Evolutionary conservation across 2,329 filamentous ascomycete species (phyloP).

Genomic region (Diaporthe citriasiana): DNA sequence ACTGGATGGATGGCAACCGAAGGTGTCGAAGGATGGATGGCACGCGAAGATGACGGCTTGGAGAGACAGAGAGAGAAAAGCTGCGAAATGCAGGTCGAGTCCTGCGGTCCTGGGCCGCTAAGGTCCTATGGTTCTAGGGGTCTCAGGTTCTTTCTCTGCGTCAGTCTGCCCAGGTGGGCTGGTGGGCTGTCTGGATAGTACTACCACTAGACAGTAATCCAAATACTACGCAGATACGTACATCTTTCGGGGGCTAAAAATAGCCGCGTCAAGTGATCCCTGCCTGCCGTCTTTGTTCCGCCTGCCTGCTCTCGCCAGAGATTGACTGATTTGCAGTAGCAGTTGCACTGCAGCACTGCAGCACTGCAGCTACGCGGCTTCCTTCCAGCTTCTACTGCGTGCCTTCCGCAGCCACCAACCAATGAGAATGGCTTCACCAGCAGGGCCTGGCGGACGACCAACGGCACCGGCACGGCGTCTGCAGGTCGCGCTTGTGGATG

Average conservation of each 20-base stretch:
- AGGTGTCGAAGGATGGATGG: slow-evolving; percentile 13
- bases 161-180: not conserved
- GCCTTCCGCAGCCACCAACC: slow-evolving; percentile 19
- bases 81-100: slow-evolving; percentile 13
- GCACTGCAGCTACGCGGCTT: slow-evolving; percentile 16
- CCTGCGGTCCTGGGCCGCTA: not conserved
- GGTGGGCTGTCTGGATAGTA: not conserved
- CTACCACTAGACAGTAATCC: not conserved
- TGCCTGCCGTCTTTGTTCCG: not conserved
- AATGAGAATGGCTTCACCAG: slow-evolving; percentile 29
- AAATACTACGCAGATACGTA: not conserved
- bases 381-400: slow-evolving; percentile 32
- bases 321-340: slow-evolving; percentile 5
- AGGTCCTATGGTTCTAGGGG: not conserved
- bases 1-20: slow-evolving; percentile 2
- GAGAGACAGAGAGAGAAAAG: slow-evolving; percentile 6
- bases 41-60: slow-evolving; percentile 19
- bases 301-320: not conserved
- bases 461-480: slow-evolving; percentile 33
- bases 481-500: slow-evolving; percentile 33
- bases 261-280: slow-evolving; percentile 31
- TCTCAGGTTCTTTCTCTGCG: not conserved
- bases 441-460: slow-evolving; percentile 5
- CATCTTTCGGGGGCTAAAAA: slow-evolving; percentile 34
- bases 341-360: slow-evolving; percentile 21